Evolutionary conservation across 1,284 basidiomycete species (phyloP), one percentile per base, ranked within the genome.

Genomic region (Xerocomus minutiporus): DNA sequence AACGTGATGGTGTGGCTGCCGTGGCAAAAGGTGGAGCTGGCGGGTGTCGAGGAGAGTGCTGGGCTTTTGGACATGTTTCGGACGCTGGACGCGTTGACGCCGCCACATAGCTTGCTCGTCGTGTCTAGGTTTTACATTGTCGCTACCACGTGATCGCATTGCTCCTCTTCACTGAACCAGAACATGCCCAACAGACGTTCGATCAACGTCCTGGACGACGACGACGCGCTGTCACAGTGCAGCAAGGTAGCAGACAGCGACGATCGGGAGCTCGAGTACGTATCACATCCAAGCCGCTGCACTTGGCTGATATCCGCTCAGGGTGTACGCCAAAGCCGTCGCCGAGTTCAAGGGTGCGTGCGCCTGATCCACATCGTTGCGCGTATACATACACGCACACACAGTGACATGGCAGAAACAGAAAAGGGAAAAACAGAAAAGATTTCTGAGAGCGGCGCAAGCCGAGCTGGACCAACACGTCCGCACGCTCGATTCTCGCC

Each of bases 371-470:
- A 31, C 13, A 8, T n/a, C 13, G 13, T 4, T 26, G 41, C 41
- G 26, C 41, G n/a, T 20, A 43, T 12, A 17, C 28, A 29, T 11
- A 2, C 34, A 9, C 5, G 42, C 28, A 4, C 13, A 8, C 23
- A 2, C 48, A 75, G 74, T 66, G 31, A 66, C 73, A 4, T 73
- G 72, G 71, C 69, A 74, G 52, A 75, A 72, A 61, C 72, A 73
- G 35, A 63, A 63, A 35, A 65, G 54, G 50, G 71, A 71, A 45
- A 71, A 66, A 38, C 68, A 75, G 51, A 51, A 48, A 28, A 69
- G 53, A 54, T 68, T 68, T 48, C 23, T 74, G 15, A 64, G 61
- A 23, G 41, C 49, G 2, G 60, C 66, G 0, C 66, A 64, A 49
- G 52, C 58, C 12, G 66, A 71, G 29, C 59, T 75, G 15, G 57